Base-by-base conservation (phyloP, 306 rosid species). In the Prunus mongolica region DNA sequence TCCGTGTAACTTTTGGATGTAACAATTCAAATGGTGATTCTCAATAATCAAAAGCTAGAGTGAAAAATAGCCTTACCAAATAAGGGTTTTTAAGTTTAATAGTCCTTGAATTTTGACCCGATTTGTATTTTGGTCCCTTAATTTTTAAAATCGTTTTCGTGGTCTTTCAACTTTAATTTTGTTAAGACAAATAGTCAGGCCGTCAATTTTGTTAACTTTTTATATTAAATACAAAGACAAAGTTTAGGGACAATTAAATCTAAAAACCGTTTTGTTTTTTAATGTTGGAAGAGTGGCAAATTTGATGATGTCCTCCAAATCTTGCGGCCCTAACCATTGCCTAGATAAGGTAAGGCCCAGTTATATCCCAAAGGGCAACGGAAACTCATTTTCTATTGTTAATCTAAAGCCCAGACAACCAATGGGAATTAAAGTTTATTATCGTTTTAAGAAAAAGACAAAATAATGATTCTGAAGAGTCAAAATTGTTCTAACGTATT, bases 91-190 rank as follows among this genome's bases (percentile, higher is more conserved):
- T 34, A 34, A 1, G 41, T 34, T 34, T 5, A 34, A 34, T 34
- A 1, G 0, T 34, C 0, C 0, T 1, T 1, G 0, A 34, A 34
- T 34, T 5, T 34, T 5, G 41, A 34, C 0, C 8, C 0, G 7
- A 32, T 32, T 5, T 1, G 7, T 7, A 34, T 34, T 34, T 34
- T 34, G 2, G 2, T 34, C 0, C 0, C 0, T 34, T 34, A 34
- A 6, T 1, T 34, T 34, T 0, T 1, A 34, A 34, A 34, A 34
- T 34, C 0, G 2, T 34, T 34, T 30, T 4, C 0, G 34, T 4
- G 0, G 41, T 5, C 0, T 6, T 34, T 6, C 41, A 34, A 34
- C 2, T 5, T 5, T 34, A 34, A 1, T 34, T 5, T 6, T 1
- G 8, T 34, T 34, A 34, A 0, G 41, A 34, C 0, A 34, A 34